Evolutionary conservation across 2,329 filamentous ascomycete species (phyloP).

Genomic region (Nemania abortiva): DNA sequence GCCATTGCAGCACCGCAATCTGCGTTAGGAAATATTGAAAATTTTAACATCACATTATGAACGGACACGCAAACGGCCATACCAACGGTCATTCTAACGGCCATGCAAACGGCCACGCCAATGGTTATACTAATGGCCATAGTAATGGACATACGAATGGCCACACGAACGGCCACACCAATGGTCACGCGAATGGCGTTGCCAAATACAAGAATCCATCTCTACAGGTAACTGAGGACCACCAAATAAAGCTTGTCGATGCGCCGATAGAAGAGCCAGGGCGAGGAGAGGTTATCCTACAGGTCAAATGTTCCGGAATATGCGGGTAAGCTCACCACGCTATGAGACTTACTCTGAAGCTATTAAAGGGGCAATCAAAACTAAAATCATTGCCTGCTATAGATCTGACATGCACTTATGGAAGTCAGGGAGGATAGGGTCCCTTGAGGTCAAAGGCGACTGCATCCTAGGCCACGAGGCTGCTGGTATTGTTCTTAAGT

Average conservation of each 20-base stretch:
- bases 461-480: conserved; percentile 76
- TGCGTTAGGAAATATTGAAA: not conserved
- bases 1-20: not conserved
- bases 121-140: conserved; percentile 25
- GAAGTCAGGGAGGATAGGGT: conserved; percentile 73
- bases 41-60: conserved; percentile 25
- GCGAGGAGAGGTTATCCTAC: conserved; percentile 67
- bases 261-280: conserved; percentile 67
- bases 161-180: conserved; percentile 39
- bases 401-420: conserved; percentile 77
- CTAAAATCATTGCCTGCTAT: conserved; percentile 43
- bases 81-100: no score
- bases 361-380: not conserved
- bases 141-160: conserved; percentile 41
- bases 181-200: conserved; percentile 38
- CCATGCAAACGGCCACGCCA: conserved; percentile 16
- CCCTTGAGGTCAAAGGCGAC: conserved; percentile 70
- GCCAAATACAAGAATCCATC: conserved; percentile 61
- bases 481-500: conserved; percentile 69
- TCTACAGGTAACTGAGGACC: conserved; percentile 70
- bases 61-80: not conserved
- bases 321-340: conserved; percentile 63
- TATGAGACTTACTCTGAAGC: not conserved
- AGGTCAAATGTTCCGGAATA: conserved; percentile 73
- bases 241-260: conserved; percentile 67